Base-by-base conservation (phyloP, 164 flowering plant species). In the Taxillus chinensis region DNA sequence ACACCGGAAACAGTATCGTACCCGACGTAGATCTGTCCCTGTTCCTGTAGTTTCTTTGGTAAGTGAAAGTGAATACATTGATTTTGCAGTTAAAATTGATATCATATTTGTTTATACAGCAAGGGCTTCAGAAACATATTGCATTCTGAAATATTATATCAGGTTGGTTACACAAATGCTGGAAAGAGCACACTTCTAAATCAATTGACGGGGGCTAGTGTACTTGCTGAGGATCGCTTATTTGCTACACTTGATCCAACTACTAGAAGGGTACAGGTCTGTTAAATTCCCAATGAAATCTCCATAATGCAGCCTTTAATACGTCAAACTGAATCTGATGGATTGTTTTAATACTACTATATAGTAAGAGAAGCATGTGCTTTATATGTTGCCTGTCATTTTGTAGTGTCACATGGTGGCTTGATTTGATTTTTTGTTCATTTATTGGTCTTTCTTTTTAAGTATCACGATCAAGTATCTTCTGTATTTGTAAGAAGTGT, bases 191-290 rank as follows among this genome's bases (percentile, higher is more conserved):
- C 98, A 61, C 85, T 92, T 27, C 69, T 92, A 62, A 92, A 92
- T 71, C 82, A 60, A 37, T 79, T 92, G 68, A 87, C 96, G 70
- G 98, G 98, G 64, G 91, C 96, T 41, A 62, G 82, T 71, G 98
- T 92, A 73, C 95, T 92, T 68, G 91, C 93, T 14, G 98, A 92
- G 81, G 89, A 92, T 80, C 80, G 72, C 5, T 70, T 92, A 61
- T 92, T 92, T 79, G 98, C 98, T 5, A 92, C 98, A 39, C 90
- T 92, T 67, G 98, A 92, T 79, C 98, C 98, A 60, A 92, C 98
- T 55, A 92, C 98, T 45, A 86, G 96, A 83, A 82, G 98, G 74
- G 98, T 92, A 40, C 91, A 87, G 98, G 98, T 85, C 46, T 74
- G 82, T 65, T 17, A 62, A 59, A 14, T 45, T 37, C 57, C 14